Base-by-base conservation (phyloP, 139 green algal genomes). In the Axilococcus clingmanii region DNA sequence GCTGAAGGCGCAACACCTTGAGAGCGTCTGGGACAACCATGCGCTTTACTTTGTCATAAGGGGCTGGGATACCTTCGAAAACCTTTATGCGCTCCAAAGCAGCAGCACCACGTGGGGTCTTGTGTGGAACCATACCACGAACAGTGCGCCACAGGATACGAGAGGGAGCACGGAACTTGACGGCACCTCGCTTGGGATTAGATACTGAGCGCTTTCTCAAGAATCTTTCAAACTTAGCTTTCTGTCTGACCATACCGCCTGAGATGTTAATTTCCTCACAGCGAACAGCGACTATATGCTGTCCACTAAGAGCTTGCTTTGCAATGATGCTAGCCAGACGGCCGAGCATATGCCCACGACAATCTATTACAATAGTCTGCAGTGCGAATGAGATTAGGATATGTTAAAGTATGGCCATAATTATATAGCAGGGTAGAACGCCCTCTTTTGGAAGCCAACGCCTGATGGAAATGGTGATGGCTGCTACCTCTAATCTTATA, bases 91-190 rank as follows among this genome's bases (percentile, higher is more conserved):
- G 75, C 59, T 95, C 88, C 68, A 99, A 63, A n/a, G 92, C 93
- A 16, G 78, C 83, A 24, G 75, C 80, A 37, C 93, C 93, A 47
- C 93, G 82, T 42, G 76, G 48, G 23, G 86, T 95, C 87, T 98
- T 99, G 81, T 99, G 88, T 12, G 93, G 93, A 19, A 99, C 59
- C 93, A 99, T 99, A 35, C 91, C 87, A 75, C 38, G 75, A 30
- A 97, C 59, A 20, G 83, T 94, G 53, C 88, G 75, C 85, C 83
- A 95, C 43, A 97, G 73, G 49, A 96, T 95, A 41, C 80, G 75
- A 4, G 83, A 80, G 32, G 88, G 88, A 7, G 86, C 71, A 25
- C 91, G 74, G 84, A 87, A 98, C 72, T 99, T 94, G 68, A 90
- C 88, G 35, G 84, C 86, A 27, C 92, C 92, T 46, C 83, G 75